phyloP scores from a whole-genome alignment of 2,329 filamentous ascomycete species.

The Pestalotiopsis sp. region DNA sequence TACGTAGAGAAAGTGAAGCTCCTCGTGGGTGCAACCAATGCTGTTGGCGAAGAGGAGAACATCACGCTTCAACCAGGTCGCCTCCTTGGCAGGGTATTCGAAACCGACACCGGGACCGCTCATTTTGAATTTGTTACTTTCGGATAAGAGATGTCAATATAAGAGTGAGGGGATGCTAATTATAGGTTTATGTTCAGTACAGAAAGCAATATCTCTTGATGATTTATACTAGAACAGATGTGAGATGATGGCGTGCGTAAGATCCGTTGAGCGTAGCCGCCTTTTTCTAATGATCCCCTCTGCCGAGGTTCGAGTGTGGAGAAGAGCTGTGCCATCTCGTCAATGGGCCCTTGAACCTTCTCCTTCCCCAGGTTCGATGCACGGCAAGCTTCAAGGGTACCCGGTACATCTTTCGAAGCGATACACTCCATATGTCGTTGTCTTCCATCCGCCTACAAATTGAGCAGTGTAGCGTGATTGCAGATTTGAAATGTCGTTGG shows the following conservation, averaged over 20 bases:
- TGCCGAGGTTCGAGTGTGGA: slow-evolving; percentile 18
- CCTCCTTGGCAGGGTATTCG: slow-evolving; percentile 74
- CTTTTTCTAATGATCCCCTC: slow-evolving; percentile 11
- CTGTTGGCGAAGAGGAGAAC: slow-evolving; percentile 86
- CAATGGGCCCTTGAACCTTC: background rate
- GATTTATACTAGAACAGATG: background rate
- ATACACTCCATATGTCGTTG: background rate
- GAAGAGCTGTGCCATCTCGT: slow-evolving; percentile 8
- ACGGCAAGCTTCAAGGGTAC: background rate
- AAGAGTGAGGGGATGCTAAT: background rate
- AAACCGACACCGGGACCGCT: slow-evolving; percentile 68
- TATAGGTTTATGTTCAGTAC: background rate
- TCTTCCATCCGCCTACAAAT: background rate
- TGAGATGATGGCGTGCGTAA: background rate
- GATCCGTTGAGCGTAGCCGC: slow-evolving; percentile 13
- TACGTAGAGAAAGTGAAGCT: slow-evolving; percentile 93
- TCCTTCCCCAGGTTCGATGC: background rate
- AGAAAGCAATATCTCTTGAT: background rate
- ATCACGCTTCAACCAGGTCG: slow-evolving; percentile 88
- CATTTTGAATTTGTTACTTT: slow-evolving; percentile 31
- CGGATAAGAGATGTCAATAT: background rate
- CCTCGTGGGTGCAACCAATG: slow-evolving; percentile 82
- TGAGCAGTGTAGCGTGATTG: too few relatives aligned
- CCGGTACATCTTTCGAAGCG: background rate
- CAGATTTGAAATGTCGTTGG: too few relatives aligned